Base-by-base conservation (phyloP, 2,329 filamentous ascomycete species). In the Zelopaecilomyces penicillatus region DNA sequence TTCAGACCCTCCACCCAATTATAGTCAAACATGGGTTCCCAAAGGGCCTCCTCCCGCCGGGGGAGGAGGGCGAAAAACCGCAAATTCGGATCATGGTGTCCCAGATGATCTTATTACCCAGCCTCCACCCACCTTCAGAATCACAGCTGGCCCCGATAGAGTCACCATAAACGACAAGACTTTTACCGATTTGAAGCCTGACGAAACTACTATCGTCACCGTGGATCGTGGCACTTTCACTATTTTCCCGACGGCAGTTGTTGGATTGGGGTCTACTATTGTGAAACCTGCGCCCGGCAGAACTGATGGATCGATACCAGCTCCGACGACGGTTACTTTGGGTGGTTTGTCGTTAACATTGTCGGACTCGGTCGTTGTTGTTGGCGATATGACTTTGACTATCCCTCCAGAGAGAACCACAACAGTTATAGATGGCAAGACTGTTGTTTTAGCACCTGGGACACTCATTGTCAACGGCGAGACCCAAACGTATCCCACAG, bases 121-220 rank as follows among this genome's bases (percentile, higher is more conserved):
- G 37, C 19, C 47, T 26, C 43, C 46, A 28, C 50, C 54, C 12
- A 50, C 47, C 3, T 68, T 71, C 46, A 67, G 62, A 1, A 56
- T 78, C 4, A 70, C 64, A 11, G 67, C 73, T 8, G 66, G 66
- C 38, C 69, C 66, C 3, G 60, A 62, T 33, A 58, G 63, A 32
- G 71, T 78, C 5, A 58, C 75, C 42, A 71, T 78, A 46, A 69
- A 73, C 47, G 62, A 61, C 32, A 58, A 65, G 42, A 76, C 72
- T 0, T 67, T 74, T 43, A 60, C 57, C 0, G 61, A 66, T 43
- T 61, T 67, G 30, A 56, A 60, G 10, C 53, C 63, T 5, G 59
- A 57, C 5, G 54, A 62, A 44, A 73, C 66, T 0, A 67, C 61
- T 9, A 68, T 63, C 2, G 67, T 75, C 5, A 65, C 65, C 2